Base-by-base conservation (phyloP, 2,329 filamentous ascomycete species). In the Thelonectria olida region DNA sequence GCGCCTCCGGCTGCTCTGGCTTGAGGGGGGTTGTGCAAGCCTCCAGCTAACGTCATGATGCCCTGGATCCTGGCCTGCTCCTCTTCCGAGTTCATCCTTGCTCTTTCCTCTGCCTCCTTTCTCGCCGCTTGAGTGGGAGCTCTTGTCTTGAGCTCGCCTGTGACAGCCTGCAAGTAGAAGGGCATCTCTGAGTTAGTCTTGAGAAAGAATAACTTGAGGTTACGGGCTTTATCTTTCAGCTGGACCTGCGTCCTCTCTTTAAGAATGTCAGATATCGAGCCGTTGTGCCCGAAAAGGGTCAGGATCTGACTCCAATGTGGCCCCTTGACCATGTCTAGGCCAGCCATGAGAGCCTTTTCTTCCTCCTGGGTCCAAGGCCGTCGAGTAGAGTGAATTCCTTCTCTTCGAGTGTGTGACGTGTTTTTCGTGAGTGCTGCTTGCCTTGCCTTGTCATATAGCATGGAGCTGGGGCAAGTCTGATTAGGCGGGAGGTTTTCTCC, bases 281-380 rank as follows among this genome's bases (percentile, higher is more conserved):
- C 93, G 41, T 90, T 91, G 0, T 88, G 85, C 1, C 93, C 93
- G 73, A 95, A 97, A 41, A 97, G 85, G 2, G 90, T 90, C 12
- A 97, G 81, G 47, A 97, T 97, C 73, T 97, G 93, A 68, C 92
- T 95, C 93, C 93, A 97, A 72, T 97, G 93, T 17, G 93, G 93
- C 0, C 93, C 93, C 73, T 94, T 93, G 47, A 97, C 93, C 74
- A 91, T 88, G 72, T 96, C 93, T 4, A 97, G 85, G 1, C 93
- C 93, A 49, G 91, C 88, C 90, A 97, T 95, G 17, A 97, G 82
- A 0, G 93, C 93, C 75, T 93, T 93, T 74, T 97, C 93, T 77
- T 97, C 93, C 65, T 96, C 92, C 4, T 91, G 89, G 1, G 90
- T 92, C 93, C 93, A 97, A 0, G 93, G 92, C 25, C 93, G 86